Percentiles rank a stretch among this genome's conserved stretches.
Conservation (phyloP, 2,329 filamentous ascomycete species). For the Sphaerulina musiva region DNA sequence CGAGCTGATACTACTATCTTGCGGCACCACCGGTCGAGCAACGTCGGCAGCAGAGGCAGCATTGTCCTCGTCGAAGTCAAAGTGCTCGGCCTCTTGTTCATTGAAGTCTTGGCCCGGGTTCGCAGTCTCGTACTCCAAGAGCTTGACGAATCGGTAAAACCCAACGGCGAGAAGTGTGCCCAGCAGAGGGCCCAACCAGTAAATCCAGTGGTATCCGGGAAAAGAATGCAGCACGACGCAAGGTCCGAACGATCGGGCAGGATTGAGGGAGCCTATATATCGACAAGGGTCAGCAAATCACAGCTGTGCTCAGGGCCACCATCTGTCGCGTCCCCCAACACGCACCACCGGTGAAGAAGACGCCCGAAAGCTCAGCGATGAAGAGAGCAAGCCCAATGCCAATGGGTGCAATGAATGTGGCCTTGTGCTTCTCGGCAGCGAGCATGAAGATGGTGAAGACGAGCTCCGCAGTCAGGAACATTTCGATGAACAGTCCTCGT, state of each 20-base stretch:
- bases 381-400: slow-evolving; percentile 41
- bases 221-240: slow-evolving; percentile 41
- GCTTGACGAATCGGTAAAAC: slow-evolving; percentile 47
- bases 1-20: neutral
- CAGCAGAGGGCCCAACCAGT: slow-evolving; percentile 46
- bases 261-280: slow-evolving; percentile 39
- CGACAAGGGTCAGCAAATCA: neutral
- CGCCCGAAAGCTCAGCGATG: slow-evolving; percentile 41
- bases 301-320: too few relatives aligned
- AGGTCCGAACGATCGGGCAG: slow-evolving; percentile 46
- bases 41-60: slow-evolving; percentile 17
- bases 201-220: slow-evolving; percentile 46
- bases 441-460: slow-evolving; percentile 46
- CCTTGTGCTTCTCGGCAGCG: slow-evolving; percentile 40
- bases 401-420: slow-evolving; percentile 37
- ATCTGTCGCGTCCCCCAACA: neutral
- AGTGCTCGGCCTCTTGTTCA: slow-evolving; percentile 37
- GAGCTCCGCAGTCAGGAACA: slow-evolving; percentile 46
- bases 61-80: slow-evolving; percentile 34
- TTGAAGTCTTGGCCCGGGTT: slow-evolving; percentile 45
- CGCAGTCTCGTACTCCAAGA: slow-evolving; percentile 46
- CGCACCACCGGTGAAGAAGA: slow-evolving; percentile 42
- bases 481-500: slow-evolving; percentile 46
- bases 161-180: slow-evolving; percentile 42
- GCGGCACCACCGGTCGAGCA: slow-evolving; percentile 3